Evolutionary conservation across 495 filamentous ascomycete genomes (phyloP), one percentile per base, ranked within the genome.

Genomic region (Talaromyces adpressus): DNA sequence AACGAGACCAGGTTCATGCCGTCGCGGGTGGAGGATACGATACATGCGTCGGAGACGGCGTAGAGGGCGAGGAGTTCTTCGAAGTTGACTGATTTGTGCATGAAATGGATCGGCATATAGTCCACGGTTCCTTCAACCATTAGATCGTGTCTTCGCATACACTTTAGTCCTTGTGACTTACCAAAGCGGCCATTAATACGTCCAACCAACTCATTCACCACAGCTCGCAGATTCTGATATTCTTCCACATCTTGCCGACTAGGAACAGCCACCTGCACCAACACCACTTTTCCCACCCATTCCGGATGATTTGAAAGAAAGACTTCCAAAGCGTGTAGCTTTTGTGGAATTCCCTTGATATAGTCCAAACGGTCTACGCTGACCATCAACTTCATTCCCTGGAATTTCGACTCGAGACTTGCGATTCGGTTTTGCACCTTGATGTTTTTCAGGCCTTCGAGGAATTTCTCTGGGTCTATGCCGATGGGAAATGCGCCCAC

Each of bases 1-100:
- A 95, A 98, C 23, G 91, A 94, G 34, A 98, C 93, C n/a, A 98
- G 84, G 72, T 98, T 98, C 93, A 98, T 98, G 63, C 93, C 93
- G 71, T 98, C 93, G n/a, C 94, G 85, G 6, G 94, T 97, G 2
- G 93, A 97, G 27, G 90, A 93, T 51, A 98, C 93, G 20, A 98
- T 84, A 72, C 93, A 98, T 29, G 91, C 92, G 72, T 97, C 94
- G 7, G 91, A 94, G 22, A 96, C 89, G 18, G 93, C 91, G 67
- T 98, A 98, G 3, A 98, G 82, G 0, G 93, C 93, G 57, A 94
- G 90, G 20, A 98, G 84, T 74, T 98, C 93, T 66, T 96, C 90
- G 67, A 96, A 96, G 49, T 86, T 82, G 71, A 97, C 91, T 4
- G 90, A 93, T 72, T 97, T 93, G 79, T 98, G 93, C 69, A 98